phyloP scores from a whole-genome alignment of 331 rosid genomes.

The Rhamnella rubrinervis region DNA sequence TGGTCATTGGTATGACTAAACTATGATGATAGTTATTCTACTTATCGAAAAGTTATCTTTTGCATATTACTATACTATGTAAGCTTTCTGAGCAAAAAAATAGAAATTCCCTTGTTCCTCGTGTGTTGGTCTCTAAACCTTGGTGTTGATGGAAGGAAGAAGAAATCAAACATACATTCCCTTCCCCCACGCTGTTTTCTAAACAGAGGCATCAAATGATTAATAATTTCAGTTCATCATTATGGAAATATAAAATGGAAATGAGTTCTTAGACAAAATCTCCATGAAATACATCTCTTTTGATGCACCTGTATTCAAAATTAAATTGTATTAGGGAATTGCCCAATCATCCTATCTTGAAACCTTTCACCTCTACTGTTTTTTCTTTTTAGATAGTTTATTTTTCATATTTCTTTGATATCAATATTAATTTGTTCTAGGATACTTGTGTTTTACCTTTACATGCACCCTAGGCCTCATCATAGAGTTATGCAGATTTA shows the following conservation, averaged over 20 bases:
- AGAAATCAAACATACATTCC: neutral
- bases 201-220: neutral
- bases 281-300: neutral
- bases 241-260: neutral
- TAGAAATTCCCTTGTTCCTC: neutral
- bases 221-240: neutral
- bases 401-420: neutral
- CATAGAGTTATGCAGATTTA: neutral
- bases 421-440: too few species aligned
- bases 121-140: neutral
- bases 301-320: neutral
- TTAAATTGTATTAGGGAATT: neutral
- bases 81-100: neutral
- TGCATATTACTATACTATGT: neutral
- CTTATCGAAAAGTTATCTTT: neutral
- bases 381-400: neutral
- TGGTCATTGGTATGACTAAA: conserved; percentile 56
- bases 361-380: neutral
- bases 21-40: neutral
- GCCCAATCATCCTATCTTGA: neutral
- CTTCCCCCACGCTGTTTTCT: neutral
- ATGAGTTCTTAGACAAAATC: neutral
- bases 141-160: neutral
- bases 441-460: neutral
- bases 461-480: neutral